A percentile compares a stretch with the other conserved stretches of the same genome.
Conservation (phyloP, 2,329 filamentous ascomycete genomes). For the Colletotrichum falcatum region DNA sequence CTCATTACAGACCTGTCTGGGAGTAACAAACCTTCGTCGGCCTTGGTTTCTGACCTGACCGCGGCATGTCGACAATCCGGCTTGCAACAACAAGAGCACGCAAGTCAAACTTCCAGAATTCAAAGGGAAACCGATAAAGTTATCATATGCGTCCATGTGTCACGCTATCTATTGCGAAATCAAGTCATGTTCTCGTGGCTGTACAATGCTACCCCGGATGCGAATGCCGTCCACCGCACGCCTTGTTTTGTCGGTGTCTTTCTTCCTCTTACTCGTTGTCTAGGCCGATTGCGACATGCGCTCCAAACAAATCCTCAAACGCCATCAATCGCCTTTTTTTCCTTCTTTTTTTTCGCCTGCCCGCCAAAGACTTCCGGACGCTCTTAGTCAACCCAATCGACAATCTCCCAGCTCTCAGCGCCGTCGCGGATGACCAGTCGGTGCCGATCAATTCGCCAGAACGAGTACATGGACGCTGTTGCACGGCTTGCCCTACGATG, state of each 20-base stretch:
- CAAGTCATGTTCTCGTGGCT: conserved; percentile 16
- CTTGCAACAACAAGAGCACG: neutral
- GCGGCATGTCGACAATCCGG: neutral
- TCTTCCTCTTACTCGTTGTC: conserved; percentile 30
- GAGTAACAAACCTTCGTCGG: neutral
- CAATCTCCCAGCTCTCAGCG: conserved; percentile 72
- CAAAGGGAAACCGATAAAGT: neutral
- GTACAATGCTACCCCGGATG: conserved; percentile 24
- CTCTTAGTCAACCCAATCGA: conserved; percentile 63
- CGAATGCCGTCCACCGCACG: conserved; percentile 11
- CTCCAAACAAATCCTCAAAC: conserved; percentile 25
- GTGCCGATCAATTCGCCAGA: conserved; percentile 78
- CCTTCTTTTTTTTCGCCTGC: conserved; percentile 12
- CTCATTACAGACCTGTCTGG: neutral
- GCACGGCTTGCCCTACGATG: conserved; percentile 74
- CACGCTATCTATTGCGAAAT: conserved; percentile 17
- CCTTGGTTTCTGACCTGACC: neutral
- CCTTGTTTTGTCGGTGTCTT: conserved; percentile 15
- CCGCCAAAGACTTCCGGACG: neutral
- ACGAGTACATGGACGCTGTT: conserved; percentile 72
- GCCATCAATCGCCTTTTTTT: conserved; percentile 22
- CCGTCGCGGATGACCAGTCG: conserved; percentile 76
- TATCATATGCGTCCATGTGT: conserved; percentile 7
- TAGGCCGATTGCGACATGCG: conserved; percentile 30
- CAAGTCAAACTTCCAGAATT: neutral